Percentiles rank a stretch among this genome's conserved stretches.
Conservation (phyloP, 78 protist species). For the Dictyostelium intermedium region DNA sequence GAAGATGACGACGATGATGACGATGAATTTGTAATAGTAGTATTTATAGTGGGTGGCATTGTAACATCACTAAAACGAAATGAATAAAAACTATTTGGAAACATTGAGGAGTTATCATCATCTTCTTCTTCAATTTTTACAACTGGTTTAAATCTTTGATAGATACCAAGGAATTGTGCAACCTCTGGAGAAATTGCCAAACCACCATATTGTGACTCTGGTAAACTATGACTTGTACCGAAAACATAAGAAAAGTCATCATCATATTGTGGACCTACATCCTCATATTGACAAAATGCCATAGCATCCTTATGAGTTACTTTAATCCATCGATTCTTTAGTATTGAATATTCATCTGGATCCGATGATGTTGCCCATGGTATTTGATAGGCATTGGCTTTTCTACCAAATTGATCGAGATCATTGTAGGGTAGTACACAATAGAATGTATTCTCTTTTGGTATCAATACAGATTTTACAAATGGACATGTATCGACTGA, state of each 20-base stretch:
- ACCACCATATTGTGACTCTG: constrained; percentile 19
- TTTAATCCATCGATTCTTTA: constrained; percentile 6
- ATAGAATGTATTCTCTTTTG: constrained; percentile 22
- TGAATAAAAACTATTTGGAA: neutral
- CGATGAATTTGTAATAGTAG: neutral
- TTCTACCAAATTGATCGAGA: constrained; percentile 28
- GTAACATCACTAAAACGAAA: neutral
- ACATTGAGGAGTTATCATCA: neutral
- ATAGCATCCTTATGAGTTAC: neutral
- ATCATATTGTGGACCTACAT: constrained; percentile 14
- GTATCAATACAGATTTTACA: neutral
- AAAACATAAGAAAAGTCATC: constrained; percentile 47
- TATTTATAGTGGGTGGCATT: neutral
- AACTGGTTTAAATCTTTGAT: neutral
- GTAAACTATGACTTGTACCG: constrained; percentile 23
- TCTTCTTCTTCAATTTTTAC: neutral
- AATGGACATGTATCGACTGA: neutral
- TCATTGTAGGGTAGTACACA: constrained; percentile 47
- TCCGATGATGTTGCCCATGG: constrained; percentile 16
- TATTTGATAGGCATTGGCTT: constrained; percentile 1
- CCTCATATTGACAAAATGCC: constrained; percentile 38
- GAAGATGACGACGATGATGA: neutral
- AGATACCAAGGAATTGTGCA: constrained; percentile 10
- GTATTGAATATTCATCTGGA: neutral
- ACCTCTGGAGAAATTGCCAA: constrained; percentile 24